Percentiles rank a stretch among this genome's conserved stretches.
These are phyloP conservation scores for Phytophthora pini DNA, from an alignment of 352 stramenopile species.

Conservation along the genomic window DNA sequence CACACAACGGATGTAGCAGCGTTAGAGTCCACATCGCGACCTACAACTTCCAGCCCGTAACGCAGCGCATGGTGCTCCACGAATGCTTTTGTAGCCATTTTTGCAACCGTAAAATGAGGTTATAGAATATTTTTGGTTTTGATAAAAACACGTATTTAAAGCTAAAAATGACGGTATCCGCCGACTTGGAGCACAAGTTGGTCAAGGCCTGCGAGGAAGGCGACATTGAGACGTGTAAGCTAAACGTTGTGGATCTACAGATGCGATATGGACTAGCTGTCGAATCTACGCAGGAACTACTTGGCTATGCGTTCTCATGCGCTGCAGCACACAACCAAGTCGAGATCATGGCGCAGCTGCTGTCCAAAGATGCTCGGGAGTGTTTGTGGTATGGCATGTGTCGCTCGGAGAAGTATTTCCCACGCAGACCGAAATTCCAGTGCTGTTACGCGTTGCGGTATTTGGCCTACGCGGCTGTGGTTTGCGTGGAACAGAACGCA, in stretches of 20 bases:
- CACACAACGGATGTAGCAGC: no score
- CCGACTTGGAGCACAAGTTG: slow-evolving; percentile 29
- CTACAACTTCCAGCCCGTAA: no score
- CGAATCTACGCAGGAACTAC: slow-evolving; percentile 31
- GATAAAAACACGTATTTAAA: neutral
- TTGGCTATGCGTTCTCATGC: slow-evolving; percentile 35
- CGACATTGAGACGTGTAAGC: slow-evolving; percentile 13
- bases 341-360: slow-evolving; percentile 32
- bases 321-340: slow-evolving; percentile 33
- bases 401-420: slow-evolving; percentile 41
- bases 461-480: slow-evolving; percentile 44
- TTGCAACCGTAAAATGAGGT: neutral
- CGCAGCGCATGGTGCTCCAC: no score
- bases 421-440: slow-evolving; percentile 27
- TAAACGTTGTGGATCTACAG: slow-evolving; percentile 21
- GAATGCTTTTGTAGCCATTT: no score
- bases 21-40: no score
- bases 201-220: slow-evolving; percentile 31
- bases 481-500: slow-evolving; percentile 54
- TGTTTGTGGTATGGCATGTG: slow-evolving; percentile 45
- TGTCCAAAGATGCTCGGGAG: slow-evolving; percentile 21
- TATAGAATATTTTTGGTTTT: no score
- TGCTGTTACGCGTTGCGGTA: slow-evolving; percentile 51
- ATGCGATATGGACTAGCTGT: slow-evolving; percentile 4
- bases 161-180: neutral